These are phyloP conservation scores for Nigrospora osmanthi DNA, from an alignment of 2,329 filamentous ascomycete species.

Conservation along the genomic window DNA sequence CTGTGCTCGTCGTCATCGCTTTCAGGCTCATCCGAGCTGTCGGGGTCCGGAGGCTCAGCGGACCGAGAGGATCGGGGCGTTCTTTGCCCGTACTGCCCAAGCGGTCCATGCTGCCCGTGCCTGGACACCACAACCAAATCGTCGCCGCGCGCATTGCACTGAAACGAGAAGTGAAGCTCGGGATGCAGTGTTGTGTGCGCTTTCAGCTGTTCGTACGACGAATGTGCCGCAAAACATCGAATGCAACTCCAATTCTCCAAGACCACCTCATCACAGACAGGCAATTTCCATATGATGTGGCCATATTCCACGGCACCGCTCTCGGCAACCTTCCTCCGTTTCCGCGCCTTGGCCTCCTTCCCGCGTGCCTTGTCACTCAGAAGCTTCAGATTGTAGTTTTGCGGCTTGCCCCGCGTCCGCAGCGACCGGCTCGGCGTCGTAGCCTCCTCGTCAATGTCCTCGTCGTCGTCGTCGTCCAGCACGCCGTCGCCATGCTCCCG, in stretches of 20 bases:
- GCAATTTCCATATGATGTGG: constrained; percentile 38
- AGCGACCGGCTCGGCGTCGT: constrained; percentile 44
- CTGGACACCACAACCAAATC: constrained; percentile 17
- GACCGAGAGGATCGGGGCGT: constrained; percentile 11
- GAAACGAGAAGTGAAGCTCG: constrained; percentile 34
- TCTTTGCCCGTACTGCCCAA: background rate
- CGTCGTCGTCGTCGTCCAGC: constrained; percentile 23
- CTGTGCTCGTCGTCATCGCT: constrained; percentile 13
- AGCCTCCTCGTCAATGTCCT: constrained; percentile 38
- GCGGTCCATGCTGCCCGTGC: constrained; percentile 12
- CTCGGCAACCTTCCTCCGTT: constrained; percentile 21
- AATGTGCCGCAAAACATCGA: constrained; percentile 38
- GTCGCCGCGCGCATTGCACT: constrained; percentile 9
- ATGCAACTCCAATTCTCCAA: constrained; percentile 44
- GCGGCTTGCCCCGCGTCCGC: constrained; percentile 36
- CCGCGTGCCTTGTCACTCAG: constrained; percentile 51
- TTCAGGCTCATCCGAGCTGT: constrained; percentile 15
- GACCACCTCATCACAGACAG: constrained; percentile 32
- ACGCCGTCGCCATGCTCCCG: constrained; percentile 13
- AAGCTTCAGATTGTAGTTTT: constrained; percentile 52
- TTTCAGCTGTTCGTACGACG: constrained; percentile 38
- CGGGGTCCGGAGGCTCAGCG: constrained; percentile 10
- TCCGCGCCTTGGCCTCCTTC: constrained; percentile 37
- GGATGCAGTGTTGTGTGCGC: constrained; percentile 40
- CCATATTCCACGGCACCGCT: constrained; percentile 14